These are phyloP conservation scores for Coccomyxa sp. DNA, from an alignment of 139 green algal genomes.

Conservation along the genomic window DNA sequence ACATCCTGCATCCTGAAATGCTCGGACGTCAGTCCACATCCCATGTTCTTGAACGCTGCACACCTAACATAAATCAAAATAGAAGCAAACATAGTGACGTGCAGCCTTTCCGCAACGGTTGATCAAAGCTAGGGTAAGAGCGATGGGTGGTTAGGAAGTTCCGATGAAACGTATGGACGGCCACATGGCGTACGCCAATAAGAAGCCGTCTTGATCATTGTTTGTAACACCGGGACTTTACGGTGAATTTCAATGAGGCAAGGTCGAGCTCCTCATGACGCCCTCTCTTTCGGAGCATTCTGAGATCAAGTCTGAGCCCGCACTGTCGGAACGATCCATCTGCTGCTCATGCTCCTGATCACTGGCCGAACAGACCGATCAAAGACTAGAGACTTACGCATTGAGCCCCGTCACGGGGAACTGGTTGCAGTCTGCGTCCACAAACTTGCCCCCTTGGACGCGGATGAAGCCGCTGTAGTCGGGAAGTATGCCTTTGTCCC, in stretches of 20 bases:
- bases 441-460: neutral
- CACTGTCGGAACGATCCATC: neutral
- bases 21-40: no score
- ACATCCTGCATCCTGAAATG: no score
- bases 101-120: neutral
- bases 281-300: no score
- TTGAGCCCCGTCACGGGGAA: conserved; percentile 17
- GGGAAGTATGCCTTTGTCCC: neutral
- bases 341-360: neutral
- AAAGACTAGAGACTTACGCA: conserved; percentile 4
- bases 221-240: no score
- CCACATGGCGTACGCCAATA: neutral
- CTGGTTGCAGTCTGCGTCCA: conserved; percentile 16
- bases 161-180: neutral
- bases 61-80: no score
- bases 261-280: no score
- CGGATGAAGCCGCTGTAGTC: conserved; percentile 14
- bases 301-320: no score
- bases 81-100: no score
- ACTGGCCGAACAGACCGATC: no score
- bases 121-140: neutral
- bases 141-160: neutral
- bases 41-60: no score
- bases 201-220: no score
- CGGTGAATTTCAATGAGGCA: no score